A percentile compares a stretch with the other conserved stretches of the same genome.
Evolutionary conservation across 2,329 filamentous ascomycete species (phyloP).

Genomic region (Cadophora sp.): DNA sequence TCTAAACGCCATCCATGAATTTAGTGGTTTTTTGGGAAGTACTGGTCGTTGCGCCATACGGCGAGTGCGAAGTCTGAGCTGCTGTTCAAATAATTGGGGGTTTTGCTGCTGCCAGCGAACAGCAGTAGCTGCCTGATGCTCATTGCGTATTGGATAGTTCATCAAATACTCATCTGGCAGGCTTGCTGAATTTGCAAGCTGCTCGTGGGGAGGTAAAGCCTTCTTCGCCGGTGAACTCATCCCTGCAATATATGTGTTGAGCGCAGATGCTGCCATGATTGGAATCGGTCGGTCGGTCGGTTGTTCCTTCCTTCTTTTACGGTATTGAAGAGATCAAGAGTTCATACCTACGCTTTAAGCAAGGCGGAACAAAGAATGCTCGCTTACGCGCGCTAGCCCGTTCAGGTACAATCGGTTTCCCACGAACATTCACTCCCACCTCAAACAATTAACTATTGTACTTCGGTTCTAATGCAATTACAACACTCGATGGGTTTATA

Average conservation of each 20-base stretch:
- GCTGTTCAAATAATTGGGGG: neutral
- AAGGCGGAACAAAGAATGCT: constrained; percentile 8
- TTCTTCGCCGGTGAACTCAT: constrained; percentile 12
- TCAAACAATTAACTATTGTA: neutral
- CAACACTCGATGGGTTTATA: neutral
- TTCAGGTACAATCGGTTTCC: neutral
- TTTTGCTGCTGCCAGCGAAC: constrained; percentile 4
- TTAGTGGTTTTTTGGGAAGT: constrained; percentile 10
- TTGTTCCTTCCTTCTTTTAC: neutral
- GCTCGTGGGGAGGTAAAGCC: constrained; percentile 1
- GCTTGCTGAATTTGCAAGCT: neutral
- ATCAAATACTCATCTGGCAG: neutral
- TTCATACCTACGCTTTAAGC: neutral
- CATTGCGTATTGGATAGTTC: neutral
- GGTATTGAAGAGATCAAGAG: neutral
- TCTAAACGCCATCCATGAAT: constrained; percentile 19
- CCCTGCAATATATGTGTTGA: constrained; percentile 5
- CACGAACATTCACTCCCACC: neutral
- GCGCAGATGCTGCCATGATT: neutral
- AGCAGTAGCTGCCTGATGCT: constrained; percentile 1
- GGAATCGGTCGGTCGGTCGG: neutral
- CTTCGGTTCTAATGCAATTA: neutral
- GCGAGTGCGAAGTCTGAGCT: neutral
- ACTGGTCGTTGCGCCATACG: constrained; percentile 1
- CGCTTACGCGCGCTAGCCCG: neutral